Evolutionary conservation across 2,329 filamentous ascomycete genomes (phyloP), one percentile per base, ranked within the genome.

Genomic region (Triangularia setosa): DNA sequence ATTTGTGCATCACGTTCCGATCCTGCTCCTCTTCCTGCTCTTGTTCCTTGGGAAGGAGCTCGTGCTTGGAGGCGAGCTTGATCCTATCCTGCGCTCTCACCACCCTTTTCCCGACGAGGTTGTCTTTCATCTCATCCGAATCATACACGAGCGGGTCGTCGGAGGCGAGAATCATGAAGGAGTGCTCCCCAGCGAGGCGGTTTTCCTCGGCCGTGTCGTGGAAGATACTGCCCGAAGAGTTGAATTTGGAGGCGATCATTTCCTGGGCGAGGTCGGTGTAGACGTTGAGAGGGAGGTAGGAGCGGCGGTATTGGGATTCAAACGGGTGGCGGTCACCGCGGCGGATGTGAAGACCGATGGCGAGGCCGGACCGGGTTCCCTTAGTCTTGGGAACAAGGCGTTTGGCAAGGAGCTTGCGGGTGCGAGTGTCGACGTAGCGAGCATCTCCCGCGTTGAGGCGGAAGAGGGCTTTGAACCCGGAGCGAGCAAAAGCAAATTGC

Each of bases 121-220:
- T 28, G 24, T 28, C 52, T 6, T 24, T 24, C 23, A 24, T 27
- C 7, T 24, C 25, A 3, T 84, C 79, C 11, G 86, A 80, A 23
- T 85, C 81, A 72, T 91, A 90, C 24, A 95, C 87, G 62, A 87
- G 85, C 0, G 92, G 91, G 72, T 96, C 92, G 73, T 96, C 92
- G 0, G 91, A 93, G 4, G 92, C 91, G 25, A 96, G 74, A 1
- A 96, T 73, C 5, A 85, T 75, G 44, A 91, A 75, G 24, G 80
- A 79, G 23, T 77, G 76, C 16, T 74, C 72, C 62, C 79, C 76
- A 3, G 75, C 76, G 12, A 75, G 69, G 14, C 71, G 64, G 28
- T 79, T 74, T 9, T 76, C 75, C 3, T 71, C 75, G 2, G 74
- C 72, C n/a, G 40, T 48, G 40, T 21, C 18, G 18, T 48, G 40